Evolutionary conservation across 148 eudicot species (phyloP).

Genomic region (Heliamphora exappendiculata): DNA sequence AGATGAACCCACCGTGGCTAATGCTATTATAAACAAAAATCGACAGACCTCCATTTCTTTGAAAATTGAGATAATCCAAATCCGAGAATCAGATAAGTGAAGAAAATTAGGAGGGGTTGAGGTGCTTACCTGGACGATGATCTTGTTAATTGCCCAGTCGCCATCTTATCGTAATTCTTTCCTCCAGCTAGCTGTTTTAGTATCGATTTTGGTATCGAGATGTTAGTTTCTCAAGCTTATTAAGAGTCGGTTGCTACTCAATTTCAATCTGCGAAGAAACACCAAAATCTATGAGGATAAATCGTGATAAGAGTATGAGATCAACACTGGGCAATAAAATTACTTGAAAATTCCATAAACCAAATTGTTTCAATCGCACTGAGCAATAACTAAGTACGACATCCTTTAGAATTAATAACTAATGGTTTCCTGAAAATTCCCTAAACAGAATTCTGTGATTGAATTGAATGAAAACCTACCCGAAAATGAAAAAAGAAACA

Average conservation of each 20-base stretch:
- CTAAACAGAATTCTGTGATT: no score
- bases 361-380: not conserved
- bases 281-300: not conserved
- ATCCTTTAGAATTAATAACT: no score
- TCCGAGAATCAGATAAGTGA: no score
- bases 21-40: no score
- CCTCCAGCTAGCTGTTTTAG: not conserved
- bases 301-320: not conserved
- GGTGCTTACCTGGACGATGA: constrained; percentile 16
- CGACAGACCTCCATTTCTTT: no score
- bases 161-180: constrained; percentile 7
- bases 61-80: no score
- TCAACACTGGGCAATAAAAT: not conserved
- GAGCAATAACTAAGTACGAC: not conserved
- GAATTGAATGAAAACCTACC: no score
- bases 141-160: not conserved
- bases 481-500: no score
- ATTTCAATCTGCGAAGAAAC: not conserved
- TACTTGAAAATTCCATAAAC: not conserved
- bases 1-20: no score
- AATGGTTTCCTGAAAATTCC: no score
- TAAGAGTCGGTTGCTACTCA: not conserved
- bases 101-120: not conserved
- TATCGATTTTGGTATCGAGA: not conserved
- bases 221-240: not conserved